Percentiles rank a stretch among this genome's conserved stretches.
Evolutionary conservation across 2,329 filamentous ascomycete genomes (phyloP).

Genomic region (Cadophora sp.): DNA sequence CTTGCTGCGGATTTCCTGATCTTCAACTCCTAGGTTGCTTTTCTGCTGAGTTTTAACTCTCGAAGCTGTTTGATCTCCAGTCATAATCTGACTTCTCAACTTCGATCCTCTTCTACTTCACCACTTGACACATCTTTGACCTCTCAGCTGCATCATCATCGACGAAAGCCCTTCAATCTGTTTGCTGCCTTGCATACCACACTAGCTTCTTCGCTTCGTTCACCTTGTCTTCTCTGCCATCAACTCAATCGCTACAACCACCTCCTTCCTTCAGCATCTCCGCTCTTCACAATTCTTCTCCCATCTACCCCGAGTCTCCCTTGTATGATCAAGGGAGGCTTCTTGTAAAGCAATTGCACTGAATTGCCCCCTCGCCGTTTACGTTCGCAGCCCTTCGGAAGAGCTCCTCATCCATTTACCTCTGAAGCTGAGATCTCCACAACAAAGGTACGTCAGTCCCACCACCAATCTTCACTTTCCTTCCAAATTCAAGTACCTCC

Average conservation of each 20-base stretch:
- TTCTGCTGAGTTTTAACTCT: neutral
- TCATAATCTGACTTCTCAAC: neutral
- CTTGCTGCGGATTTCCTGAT: neutral
- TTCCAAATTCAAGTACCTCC: neutral
- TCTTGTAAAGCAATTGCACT: no score
- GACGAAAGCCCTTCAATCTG: neutral
- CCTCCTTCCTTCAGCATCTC: no score
- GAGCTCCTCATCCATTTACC: no score
- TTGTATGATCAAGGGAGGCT: no score
- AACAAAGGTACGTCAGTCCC: no score
- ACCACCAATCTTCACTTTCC: no score
- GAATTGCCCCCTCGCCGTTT: no score
- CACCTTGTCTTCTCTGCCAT: neutral
- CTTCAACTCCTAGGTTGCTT: neutral
- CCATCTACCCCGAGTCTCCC: no score
- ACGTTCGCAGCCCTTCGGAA: no score
- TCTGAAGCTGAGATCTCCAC: no score
- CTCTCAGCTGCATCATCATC: neutral
- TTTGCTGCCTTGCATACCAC: neutral
- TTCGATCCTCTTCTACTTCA: neutral
- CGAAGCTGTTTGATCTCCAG: constrained; percentile 13
- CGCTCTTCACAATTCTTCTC: no score
- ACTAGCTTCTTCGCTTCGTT: neutral
- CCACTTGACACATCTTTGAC: neutral
- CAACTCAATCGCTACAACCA: no score